Conservation (phyloP, 2,329 filamentous ascomycete species). For the Lachnellula willkommii region DNA sequence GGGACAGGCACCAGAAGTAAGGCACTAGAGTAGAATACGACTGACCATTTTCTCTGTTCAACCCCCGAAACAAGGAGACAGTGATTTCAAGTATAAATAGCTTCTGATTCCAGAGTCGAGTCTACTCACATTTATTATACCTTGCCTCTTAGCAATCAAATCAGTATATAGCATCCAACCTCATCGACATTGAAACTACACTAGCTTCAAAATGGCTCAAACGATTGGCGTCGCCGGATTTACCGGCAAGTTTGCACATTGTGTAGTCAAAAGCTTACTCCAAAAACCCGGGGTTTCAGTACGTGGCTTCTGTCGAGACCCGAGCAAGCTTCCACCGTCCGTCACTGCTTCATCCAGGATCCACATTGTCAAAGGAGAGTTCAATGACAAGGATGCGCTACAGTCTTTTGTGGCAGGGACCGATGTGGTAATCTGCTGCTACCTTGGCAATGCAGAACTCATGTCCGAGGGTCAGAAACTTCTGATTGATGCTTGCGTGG, state of each 20-base stretch:
- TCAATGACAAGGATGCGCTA: neutral
- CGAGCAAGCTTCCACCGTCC: slow-evolving; percentile 2
- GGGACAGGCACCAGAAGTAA: no score
- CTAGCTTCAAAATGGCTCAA: neutral
- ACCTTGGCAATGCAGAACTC: slow-evolving; percentile 1
- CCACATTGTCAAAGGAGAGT: slow-evolving; percentile 1
- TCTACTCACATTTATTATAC: no score
- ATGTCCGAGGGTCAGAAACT: slow-evolving; percentile 39
- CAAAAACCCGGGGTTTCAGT: neutral
- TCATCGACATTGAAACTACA: no score
- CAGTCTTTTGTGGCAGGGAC: neutral
- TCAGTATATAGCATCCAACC: no score
- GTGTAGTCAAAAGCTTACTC: neutral
- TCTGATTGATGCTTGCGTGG: slow-evolving; percentile 37
- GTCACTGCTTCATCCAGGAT: neutral
- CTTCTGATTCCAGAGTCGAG: no score
- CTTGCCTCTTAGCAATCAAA: no score
- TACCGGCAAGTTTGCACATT: slow-evolving; percentile 6
- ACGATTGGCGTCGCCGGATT: slow-evolving; percentile 4
- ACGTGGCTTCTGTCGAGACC: neutral
- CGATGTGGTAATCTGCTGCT: slow-evolving; percentile 5
- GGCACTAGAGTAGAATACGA: no score
- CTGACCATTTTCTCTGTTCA: no score
- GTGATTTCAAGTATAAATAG: no score
- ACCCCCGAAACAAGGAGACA: no score